Conservation (phyloP, 1,284 basidiomycete genomes). For the Omphalotus olearius region DNA sequence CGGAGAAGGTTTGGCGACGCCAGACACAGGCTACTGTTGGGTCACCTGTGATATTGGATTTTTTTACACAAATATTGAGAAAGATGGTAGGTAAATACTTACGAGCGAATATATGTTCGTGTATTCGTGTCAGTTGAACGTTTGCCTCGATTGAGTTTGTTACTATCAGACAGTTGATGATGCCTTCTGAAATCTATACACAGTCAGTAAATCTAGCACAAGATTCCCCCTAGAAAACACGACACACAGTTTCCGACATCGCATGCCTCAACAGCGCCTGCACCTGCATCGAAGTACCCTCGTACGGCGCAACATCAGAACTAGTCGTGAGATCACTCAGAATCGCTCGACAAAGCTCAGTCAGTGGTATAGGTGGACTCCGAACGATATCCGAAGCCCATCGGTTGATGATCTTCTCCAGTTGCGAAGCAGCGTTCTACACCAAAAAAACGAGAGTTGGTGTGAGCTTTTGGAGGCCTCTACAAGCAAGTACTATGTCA, state of each 20-base stretch:
- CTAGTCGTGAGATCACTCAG: conserved; percentile 54
- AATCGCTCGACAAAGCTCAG: conserved; percentile 52
- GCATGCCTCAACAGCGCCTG: conserved; percentile 75
- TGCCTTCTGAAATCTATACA: conserved; percentile 57
- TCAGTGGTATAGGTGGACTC: conserved; percentile 48
- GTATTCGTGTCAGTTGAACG: conserved; percentile 73
- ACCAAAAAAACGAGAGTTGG: not conserved
- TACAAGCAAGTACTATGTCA: too few relatives aligned
- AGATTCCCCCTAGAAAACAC: too few relatives aligned
- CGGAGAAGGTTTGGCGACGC: conserved; percentile 81
- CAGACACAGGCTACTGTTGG: conserved; percentile 79
- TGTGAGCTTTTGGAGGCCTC: too few relatives aligned
- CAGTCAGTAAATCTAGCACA: too few relatives aligned
- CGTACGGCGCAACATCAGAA: conserved; percentile 30
- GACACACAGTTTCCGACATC: conserved; percentile 51
- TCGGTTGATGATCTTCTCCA: conserved; percentile 76
- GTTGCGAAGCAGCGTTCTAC: conserved; percentile 66
- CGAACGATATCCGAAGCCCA: conserved; percentile 76
- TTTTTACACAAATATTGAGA: not conserved
- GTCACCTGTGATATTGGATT: conserved; percentile 46
- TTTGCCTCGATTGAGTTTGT: conserved; percentile 77
- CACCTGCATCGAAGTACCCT: conserved; percentile 60
- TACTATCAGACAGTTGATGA: conserved; percentile 77
- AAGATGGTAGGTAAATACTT: conserved; percentile 24
- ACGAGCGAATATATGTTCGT: conserved; percentile 81